These are phyloP conservation scores for Apiospora aurea DNA, from an alignment of 2,329 filamentous ascomycete genomes.

Conservation along the genomic window DNA sequence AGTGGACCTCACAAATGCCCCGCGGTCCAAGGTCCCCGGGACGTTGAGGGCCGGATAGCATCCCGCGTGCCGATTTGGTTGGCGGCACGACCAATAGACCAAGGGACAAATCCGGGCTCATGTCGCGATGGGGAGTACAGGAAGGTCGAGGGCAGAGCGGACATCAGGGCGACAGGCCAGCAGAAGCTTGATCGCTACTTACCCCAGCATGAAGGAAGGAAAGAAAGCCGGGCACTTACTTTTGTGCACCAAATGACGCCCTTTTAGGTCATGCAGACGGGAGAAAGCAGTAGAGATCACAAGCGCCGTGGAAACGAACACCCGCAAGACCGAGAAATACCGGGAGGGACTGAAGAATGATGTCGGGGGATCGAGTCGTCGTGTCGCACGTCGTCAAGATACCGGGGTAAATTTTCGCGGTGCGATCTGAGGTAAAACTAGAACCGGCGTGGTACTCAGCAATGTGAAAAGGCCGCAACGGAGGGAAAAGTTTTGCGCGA, in stretches of 20 bases:
- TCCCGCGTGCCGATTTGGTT: not conserved
- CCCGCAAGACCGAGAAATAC: constrained; percentile 27
- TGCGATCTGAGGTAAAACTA: constrained; percentile 28
- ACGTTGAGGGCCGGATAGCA: not conserved
- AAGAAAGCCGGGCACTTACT: constrained; percentile 27
- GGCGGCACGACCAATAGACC: not conserved
- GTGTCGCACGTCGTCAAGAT: constrained; percentile 20
- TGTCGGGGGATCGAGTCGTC: constrained; percentile 8
- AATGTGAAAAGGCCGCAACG: constrained; percentile 39
- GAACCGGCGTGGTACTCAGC: constrained; percentile 30
- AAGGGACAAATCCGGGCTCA: not conserved
- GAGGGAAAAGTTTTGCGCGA: constrained; percentile 31
- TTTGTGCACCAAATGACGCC: constrained; percentile 28
- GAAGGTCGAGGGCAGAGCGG: not conserved
- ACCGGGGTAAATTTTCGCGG: not conserved
- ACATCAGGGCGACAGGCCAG: not conserved
- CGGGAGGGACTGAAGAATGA: constrained; percentile 23
- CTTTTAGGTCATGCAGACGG: constrained; percentile 27
- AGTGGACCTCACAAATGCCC: not conserved
- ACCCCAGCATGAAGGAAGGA: constrained; percentile 5
- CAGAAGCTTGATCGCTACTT: constrained; percentile 23
- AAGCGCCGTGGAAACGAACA: constrained; percentile 28
- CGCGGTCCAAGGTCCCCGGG: not conserved
- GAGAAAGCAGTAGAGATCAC: constrained; percentile 28
- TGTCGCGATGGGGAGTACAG: not conserved